Base-by-base conservation (phyloP, 768 basidiomycete genomes). In the Boletus insuetus region DNA sequence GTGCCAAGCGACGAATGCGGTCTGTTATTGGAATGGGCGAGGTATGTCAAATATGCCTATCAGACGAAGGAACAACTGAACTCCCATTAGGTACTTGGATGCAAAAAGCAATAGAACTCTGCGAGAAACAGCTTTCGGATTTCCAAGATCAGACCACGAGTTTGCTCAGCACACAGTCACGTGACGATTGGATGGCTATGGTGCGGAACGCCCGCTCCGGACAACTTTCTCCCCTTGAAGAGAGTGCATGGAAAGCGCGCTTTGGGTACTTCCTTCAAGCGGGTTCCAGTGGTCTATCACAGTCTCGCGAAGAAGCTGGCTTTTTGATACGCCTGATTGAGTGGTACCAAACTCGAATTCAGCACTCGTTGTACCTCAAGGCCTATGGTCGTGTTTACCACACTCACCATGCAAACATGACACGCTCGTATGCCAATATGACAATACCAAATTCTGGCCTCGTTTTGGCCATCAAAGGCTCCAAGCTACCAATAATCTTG, bases 11-110 rank as follows among this genome's bases (percentile, higher is more conserved):
- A 73, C 76, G 37, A 73, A 69, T 49, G 75, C 80, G 0, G 66
- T 81, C 12, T 81, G 80, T 58, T 75, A 77, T 59, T 81, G 78
- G 77, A 43, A 66, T 70, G 54, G 75, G 64, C 42, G 73, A 70
- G n/a, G 66, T 72, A 47, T 56, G 64, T 40, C 24, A 51, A 63
- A 68, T 38, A 37, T 3, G 6, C 3, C 19, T 51, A 38, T 45
- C 10, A 11, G 58, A n/a, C 9, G 49, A 49, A 38, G 34, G 29
- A 50, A 38, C 11, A 16, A 44, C 58, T 54, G 43, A 67, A 52
- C 26, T 22, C 2, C 24, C 41, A 35, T 60, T 49, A 62, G 63
- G 64, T 14, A 63, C 67, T 6, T 77, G 73, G 70, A 72, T 78
- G 64, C 66, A 70, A 45, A 70, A 69, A 46, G 67, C 75, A 46